Conservation (phyloP, 306 rosid species). For the Quercus berberidifolia region DNA sequence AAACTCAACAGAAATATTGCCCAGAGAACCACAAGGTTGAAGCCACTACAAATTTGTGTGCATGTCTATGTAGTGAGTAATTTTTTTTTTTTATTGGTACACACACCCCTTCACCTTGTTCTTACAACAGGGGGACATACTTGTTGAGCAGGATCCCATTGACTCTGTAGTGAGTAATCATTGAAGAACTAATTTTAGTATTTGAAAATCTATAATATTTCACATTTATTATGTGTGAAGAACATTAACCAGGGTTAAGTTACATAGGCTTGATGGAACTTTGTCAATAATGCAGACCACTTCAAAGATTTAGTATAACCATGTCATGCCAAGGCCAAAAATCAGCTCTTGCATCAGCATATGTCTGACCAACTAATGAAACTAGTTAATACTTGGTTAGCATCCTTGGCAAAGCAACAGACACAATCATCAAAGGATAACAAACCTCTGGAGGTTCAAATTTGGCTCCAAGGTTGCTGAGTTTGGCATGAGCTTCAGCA, state of each 20-base stretch:
- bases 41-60: neutral
- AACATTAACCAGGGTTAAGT: neutral
- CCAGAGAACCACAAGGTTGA: neutral
- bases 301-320: neutral
- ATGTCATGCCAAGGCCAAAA: conserved; percentile 1
- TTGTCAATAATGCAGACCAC: neutral
- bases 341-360: conserved; percentile 10
- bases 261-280: neutral
- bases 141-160: too few species aligned
- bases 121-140: too few species aligned
- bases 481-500: conserved; percentile 99
- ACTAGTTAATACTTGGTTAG: neutral
- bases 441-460: conserved; percentile 96
- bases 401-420: conserved; percentile 1
- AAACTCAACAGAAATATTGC: neutral
- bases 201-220: neutral
- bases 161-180: neutral
- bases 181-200: neutral
- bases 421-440: neutral
- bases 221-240: neutral
- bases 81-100: too few species aligned
- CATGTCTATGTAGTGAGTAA: neutral
- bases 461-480: conserved; percentile 90
- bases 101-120: too few species aligned
- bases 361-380: neutral